These are phyloP conservation scores for Acephala macrosclerotiorum DNA, from an alignment of 2,329 filamentous ascomycete species.

Conservation along the genomic window DNA sequence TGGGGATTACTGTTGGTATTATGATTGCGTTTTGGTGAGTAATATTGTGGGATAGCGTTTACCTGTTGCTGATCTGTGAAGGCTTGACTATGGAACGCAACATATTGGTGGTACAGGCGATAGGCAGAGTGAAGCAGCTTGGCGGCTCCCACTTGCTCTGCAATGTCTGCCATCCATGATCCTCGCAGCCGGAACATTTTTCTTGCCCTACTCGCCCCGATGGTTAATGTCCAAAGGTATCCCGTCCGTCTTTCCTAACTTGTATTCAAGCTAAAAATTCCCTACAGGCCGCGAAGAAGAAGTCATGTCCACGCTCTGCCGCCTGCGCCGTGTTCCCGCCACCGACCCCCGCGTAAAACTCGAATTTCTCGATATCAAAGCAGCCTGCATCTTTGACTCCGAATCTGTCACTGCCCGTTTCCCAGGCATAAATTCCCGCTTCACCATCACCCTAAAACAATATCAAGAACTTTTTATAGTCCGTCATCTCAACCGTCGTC, in stretches of 20 bases:
- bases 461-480: slow-evolving; percentile 64
- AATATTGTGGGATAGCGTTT: no score
- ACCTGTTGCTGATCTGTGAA: not conserved
- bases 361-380: slow-evolving; percentile 14
- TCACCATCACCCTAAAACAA: slow-evolving; percentile 20
- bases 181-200: slow-evolving; percentile 57
- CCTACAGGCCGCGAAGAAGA: slow-evolving; percentile 54
- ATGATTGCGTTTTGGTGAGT: slow-evolving; percentile 54
- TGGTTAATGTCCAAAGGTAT: slow-evolving; percentile 60
- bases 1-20: slow-evolving; percentile 64
- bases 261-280: slow-evolving; percentile 23
- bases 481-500: slow-evolving; percentile 55
- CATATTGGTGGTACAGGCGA: slow-evolving; percentile 49
- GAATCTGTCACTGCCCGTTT: slow-evolving; percentile 62
- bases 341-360: slow-evolving; percentile 1
- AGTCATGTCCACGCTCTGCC: slow-evolving; percentile 55
- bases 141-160: slow-evolving; percentile 53
- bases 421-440: slow-evolving; percentile 51
- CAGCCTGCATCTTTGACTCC: slow-evolving; percentile 59
- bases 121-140: slow-evolving; percentile 47
- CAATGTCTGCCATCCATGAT: slow-evolving; percentile 64
- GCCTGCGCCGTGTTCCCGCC: slow-evolving; percentile 59
- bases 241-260: not conserved
- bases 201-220: slow-evolving; percentile 63
- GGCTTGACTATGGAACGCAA: slow-evolving; percentile 51